phyloP scores from a whole-genome alignment of 2,329 filamentous ascomycete species.

The Stemphylium vesicarium region DNA sequence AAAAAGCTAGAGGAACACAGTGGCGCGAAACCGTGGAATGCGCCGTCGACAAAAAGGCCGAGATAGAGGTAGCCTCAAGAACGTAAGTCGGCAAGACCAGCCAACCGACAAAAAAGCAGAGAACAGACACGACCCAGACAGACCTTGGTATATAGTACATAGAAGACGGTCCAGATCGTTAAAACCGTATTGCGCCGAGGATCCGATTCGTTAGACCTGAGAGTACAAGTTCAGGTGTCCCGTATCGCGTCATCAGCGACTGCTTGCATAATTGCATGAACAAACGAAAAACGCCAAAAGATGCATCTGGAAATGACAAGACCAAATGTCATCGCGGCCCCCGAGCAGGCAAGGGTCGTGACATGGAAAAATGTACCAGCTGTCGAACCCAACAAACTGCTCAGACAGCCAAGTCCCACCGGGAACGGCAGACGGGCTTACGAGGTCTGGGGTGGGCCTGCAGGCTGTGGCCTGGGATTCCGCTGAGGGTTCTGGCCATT shows the following conservation, averaged over 20 bases:
- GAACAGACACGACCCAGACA: conserved; percentile 32
- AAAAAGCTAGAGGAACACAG: conserved; percentile 9
- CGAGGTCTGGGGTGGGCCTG: conserved; percentile 38
- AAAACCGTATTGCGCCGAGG: conserved; percentile 44
- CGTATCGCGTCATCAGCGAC: conserved; percentile 45
- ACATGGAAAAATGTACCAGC: conserved; percentile 27
- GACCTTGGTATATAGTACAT: conserved; percentile 49
- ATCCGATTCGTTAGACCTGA: conserved; percentile 43
- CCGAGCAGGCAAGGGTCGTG: conserved; percentile 42
- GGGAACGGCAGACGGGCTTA: conserved; percentile 7
- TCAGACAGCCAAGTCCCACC: conserved; percentile 30
- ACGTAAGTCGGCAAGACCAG: conserved; percentile 33
- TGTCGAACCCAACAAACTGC: conserved; percentile 37
- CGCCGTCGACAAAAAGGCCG: conserved; percentile 4
- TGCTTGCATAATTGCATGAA: conserved; percentile 39
- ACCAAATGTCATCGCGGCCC: conserved; percentile 32
- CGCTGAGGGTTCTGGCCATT: conserved; percentile 47
- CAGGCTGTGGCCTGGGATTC: conserved; percentile 41
- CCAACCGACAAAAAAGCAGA: conserved; percentile 34
- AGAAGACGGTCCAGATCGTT: conserved; percentile 41
- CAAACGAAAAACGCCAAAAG: conserved; percentile 37
- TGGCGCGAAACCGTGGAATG: conserved; percentile 17
- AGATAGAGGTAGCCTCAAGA: conserved; percentile 17
- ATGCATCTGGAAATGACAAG: conserved; percentile 30
- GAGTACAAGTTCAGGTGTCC: conserved; percentile 40